Conservation (phyloP, 176 grass and related monocot species). For the Musa troglodytarum region DNA sequence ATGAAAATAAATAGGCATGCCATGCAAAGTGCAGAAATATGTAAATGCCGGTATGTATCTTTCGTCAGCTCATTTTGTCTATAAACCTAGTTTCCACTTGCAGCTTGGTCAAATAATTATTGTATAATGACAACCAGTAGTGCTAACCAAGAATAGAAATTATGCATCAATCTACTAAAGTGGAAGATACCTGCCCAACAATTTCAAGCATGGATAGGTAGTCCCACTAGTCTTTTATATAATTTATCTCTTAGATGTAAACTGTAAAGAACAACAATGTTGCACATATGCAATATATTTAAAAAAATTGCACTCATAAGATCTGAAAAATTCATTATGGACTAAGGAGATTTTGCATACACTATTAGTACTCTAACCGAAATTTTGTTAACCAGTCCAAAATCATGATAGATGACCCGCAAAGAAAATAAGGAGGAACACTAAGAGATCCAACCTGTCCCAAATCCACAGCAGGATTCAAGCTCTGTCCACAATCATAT, state of each 20-base stretch:
- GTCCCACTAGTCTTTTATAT: too few relatives aligned
- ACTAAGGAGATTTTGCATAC: neutral
- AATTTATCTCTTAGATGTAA: neutral
- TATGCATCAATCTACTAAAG: too few relatives aligned
- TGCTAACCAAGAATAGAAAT: too few relatives aligned
- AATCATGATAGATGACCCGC: neutral
- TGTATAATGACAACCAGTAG: too few relatives aligned
- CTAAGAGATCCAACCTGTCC: conserved; percentile 49
- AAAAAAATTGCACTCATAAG: neutral
- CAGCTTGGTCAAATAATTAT: too few relatives aligned
- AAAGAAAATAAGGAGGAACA: neutral
- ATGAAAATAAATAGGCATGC: too few relatives aligned
- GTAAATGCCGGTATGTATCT: too few relatives aligned
- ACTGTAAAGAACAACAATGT: conserved; percentile 3
- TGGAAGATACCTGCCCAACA: too few relatives aligned
- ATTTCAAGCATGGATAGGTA: too few relatives aligned
- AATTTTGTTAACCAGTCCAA: neutral
- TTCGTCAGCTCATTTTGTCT: too few relatives aligned
- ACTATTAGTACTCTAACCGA: neutral
- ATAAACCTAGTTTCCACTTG: too few relatives aligned
- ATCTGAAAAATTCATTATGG: neutral
- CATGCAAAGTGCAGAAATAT: too few relatives aligned
- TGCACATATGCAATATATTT: neutral
- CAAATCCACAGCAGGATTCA: conserved; percentile 92
- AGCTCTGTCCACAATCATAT: conserved; percentile 90